Conservation (phyloP, 495 filamentous ascomycete species). For the Jackrogersella minutella region DNA sequence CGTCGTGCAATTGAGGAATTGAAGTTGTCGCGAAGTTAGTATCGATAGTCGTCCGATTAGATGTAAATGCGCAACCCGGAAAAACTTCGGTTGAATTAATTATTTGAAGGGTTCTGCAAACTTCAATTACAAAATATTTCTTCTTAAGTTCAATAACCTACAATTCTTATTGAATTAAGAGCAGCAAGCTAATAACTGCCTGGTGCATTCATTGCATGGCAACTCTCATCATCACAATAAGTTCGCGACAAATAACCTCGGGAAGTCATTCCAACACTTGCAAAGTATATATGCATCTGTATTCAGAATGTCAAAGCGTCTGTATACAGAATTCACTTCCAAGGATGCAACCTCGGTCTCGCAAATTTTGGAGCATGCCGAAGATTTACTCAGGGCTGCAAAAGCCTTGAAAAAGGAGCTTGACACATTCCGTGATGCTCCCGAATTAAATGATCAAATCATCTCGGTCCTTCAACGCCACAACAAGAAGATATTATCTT, state of each 20-base stretch:
- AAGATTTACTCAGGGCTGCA: conserved; percentile 43
- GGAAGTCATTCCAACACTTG: neutral
- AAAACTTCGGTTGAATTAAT: conserved; percentile 10
- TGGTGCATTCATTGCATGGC: no score
- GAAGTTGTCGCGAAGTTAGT: conserved; percentile 16
- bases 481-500: conserved; percentile 35
- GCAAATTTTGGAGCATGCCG: conserved; percentile 42
- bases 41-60: conserved; percentile 4
- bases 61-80: neutral
- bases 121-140: conserved; percentile 2
- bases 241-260: no score
- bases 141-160: neutral
- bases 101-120: neutral
- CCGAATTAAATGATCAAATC: conserved; percentile 29
- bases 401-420: conserved; percentile 43
- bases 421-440: conserved; percentile 18
- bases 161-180: neutral
- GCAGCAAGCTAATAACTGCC: neutral
- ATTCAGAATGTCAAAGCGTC: conserved; percentile 43
- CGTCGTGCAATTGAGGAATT: neutral
- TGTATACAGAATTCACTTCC: conserved; percentile 32
- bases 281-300: neutral
- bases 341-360: conserved; percentile 16
- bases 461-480: conserved; percentile 33
- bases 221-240: no score